Evolutionary conservation across 306 rosid genomes (phyloP).

Genomic region (Cajanus cajan): DNA sequence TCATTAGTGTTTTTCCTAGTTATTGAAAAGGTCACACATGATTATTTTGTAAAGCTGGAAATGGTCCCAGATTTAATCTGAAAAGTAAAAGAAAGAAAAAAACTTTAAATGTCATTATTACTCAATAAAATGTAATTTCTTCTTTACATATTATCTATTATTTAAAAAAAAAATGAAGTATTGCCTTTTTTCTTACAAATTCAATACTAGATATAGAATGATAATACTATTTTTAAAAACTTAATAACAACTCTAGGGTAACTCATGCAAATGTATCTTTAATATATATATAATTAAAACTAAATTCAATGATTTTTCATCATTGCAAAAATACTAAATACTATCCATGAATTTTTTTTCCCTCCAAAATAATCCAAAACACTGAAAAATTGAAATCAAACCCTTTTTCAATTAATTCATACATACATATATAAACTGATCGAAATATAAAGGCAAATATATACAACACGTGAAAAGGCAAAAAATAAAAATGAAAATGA

Average conservation of each 20-base stretch:
- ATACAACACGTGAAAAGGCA: neutral
- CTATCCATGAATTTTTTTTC: neutral
- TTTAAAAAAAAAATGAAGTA: neutral
- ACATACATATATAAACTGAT: neutral
- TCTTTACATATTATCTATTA: neutral
- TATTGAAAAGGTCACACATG: constrained; percentile 17
- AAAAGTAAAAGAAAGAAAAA: neutral
- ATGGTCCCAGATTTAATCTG: constrained; percentile 21
- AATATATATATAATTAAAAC: neutral
- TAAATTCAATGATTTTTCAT: neutral
- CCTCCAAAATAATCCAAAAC: neutral
- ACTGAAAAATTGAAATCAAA: neutral
- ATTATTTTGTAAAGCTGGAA: neutral
- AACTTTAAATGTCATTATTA: neutral
- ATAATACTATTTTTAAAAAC: neutral
- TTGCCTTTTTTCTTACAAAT: neutral
- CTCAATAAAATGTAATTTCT: neutral
- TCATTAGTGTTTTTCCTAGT: constrained; percentile 13
- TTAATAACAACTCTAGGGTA: neutral
- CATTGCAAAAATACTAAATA: neutral
- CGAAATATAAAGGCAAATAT: neutral
- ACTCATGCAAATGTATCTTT: neutral
- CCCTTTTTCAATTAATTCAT: neutral
- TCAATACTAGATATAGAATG: neutral
- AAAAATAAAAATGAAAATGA: neutral